phyloP scores from a whole-genome alignment of 257 asterid genomes.

The Nicotiana knightiana region DNA sequence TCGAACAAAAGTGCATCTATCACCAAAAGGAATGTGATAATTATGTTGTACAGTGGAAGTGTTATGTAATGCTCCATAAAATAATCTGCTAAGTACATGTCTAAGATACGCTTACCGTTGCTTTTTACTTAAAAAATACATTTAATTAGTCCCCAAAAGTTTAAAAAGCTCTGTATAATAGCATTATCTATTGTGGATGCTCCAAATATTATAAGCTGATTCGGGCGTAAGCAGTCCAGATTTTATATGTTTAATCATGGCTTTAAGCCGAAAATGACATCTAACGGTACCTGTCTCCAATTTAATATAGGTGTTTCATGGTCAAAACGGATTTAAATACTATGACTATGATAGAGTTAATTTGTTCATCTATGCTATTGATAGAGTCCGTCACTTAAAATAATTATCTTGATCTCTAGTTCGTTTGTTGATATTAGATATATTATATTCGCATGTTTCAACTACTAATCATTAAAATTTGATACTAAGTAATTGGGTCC shows the following conservation, averaged over 20 bases:
- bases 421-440: background rate
- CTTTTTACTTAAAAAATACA: background rate
- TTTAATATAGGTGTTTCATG: background rate
- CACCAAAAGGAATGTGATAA: background rate
- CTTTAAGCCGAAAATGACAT: conserved; percentile 23
- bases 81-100: background rate
- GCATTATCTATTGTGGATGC: conserved; percentile 1
- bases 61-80: background rate
- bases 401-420: background rate
- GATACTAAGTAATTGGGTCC: background rate
- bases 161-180: background rate
- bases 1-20: background rate
- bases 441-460: background rate
- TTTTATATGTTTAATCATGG: conserved; percentile 4
- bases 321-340: background rate
- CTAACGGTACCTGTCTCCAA: conserved; percentile 30
- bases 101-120: background rate
- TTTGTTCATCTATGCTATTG: background rate
- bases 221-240: background rate
- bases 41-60: background rate
- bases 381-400: conserved; percentile 18
- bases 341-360: background rate
- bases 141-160: background rate
- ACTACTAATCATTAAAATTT: background rate
- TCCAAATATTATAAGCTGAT: background rate